phyloP scores from a whole-genome alignment of 139 green algal species.

The Picochlorum sp. region DNA sequence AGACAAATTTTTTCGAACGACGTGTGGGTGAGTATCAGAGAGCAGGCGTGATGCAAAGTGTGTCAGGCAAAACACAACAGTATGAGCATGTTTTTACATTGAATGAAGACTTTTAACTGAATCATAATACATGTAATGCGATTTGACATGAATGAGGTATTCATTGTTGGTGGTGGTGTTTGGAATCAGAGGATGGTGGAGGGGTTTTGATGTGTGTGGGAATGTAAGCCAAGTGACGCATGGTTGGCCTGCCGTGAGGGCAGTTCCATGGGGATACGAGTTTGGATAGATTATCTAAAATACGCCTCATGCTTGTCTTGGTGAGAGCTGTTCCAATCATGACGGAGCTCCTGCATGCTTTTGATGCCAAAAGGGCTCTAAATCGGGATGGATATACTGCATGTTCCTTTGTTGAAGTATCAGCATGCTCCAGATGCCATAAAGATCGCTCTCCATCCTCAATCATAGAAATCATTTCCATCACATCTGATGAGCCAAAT shows the following conservation, averaged over 20 bases:
- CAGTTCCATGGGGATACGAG: constrained; percentile 93
- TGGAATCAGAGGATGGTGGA: too few relatives aligned
- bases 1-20: constrained; percentile 86
- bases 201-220: constrained; percentile 7
- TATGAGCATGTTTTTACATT: constrained; percentile 10
- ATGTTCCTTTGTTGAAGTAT: neutral
- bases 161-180: too few relatives aligned
- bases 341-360: constrained; percentile 84
- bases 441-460: constrained; percentile 7
- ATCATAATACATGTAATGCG: neutral
- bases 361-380: constrained; percentile 80
- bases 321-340: constrained; percentile 89
- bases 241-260: constrained; percentile 93
- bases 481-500: constrained; percentile 56
- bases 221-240: constrained; percentile 80
- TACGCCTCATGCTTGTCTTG: constrained; percentile 45
- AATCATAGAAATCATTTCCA: constrained; percentile 48
- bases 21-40: constrained; percentile 77
- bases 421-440: neutral
- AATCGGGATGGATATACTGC: constrained; percentile 36
- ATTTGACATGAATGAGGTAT: too few relatives aligned
- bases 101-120: constrained; percentile 3
- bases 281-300: constrained; percentile 59
- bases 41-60: constrained; percentile 61
- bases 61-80: constrained; percentile 2